phyloP scores from a whole-genome alignment of 305 asterid genomes.

The Nicotiana rustica region DNA sequence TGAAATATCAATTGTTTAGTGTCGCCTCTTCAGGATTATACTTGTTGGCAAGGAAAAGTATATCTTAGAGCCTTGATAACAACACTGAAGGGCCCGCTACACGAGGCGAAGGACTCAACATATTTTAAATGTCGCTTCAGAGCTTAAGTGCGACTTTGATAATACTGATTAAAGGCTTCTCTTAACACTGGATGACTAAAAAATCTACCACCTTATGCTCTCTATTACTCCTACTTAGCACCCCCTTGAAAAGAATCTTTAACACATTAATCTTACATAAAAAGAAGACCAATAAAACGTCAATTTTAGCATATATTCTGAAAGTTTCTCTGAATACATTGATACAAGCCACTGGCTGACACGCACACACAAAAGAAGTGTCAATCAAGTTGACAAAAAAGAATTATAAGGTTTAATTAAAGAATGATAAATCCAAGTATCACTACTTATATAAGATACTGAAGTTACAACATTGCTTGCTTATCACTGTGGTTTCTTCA shows the following conservation, averaged over 20 bases:
- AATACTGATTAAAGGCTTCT: neutral
- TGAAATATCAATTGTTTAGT: too few relatives aligned
- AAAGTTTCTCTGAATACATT: neutral
- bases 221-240: neutral
- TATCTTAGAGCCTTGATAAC: too few relatives aligned
- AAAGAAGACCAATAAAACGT: neutral
- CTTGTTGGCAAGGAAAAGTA: too few relatives aligned
- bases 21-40: too few relatives aligned
- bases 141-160: too few relatives aligned
- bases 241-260: neutral
- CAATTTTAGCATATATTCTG: constrained; percentile 5
- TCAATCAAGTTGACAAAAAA: neutral
- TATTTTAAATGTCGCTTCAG: too few relatives aligned
- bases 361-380: neutral
- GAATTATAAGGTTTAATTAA: constrained; percentile 6
- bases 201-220: neutral
- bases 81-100: too few relatives aligned
- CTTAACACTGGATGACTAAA: neutral
- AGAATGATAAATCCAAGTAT: constrained; percentile 16
- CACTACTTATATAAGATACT: constrained; percentile 17
- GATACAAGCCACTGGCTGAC: neutral
- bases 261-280: neutral
- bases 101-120: too few relatives aligned
- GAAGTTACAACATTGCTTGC: constrained; percentile 38
- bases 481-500: constrained; percentile 49